Evolutionary conservation across 2,329 filamentous ascomycete genomes (phyloP), one percentile per base, ranked within the genome.

Genomic region (Exophiala bonariae): DNA sequence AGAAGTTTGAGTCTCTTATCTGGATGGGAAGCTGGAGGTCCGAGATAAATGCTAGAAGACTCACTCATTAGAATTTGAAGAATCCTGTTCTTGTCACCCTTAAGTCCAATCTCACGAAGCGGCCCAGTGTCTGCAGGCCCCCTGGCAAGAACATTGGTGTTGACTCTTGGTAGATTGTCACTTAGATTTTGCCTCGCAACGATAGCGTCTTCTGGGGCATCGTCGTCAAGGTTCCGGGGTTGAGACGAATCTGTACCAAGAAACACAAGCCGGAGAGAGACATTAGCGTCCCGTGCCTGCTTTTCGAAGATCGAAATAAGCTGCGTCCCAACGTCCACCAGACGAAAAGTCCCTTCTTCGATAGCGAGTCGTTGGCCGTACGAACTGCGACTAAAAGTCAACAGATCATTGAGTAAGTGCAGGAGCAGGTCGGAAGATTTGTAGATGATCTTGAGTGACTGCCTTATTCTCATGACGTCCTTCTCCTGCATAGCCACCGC

Each of bases 361-460:
- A 96, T 72, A 32, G 75, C 84, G 34, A 96, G 73, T 50, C 90
- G 83, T 59, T 93, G 87, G 1, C 89, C 89, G 41, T 95, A 90
- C 66, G 96, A 89, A 60, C 96, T 96, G 67, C 95, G 95, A 62
- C 87, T 93, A 67, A 96, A 96, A 28, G 87, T 95, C 34, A 96
- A 71, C 4, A 96, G 74, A 69, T 96, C 91, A 36, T 92, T 92
- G 5, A 96, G 74, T 1, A 96, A 77, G 61, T 95, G 89, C 2
- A 95, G 73, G 8, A 96, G 70, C 6, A 96, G 68, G 63, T 96
- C 90, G 3, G 79, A 88, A 19, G 87, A 91, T 66, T 90, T 92
- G 67, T 95, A 95, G 14, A 96, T 83, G 16, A 90, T 89, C 59
- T 89, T 86, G 4, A 96, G 74, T 1, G 87, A 92, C 58, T 89